These are phyloP conservation scores for Phytophthora fragariaefolia DNA, from an alignment of 352 stramenopile genomes.

Conservation along the genomic window DNA sequence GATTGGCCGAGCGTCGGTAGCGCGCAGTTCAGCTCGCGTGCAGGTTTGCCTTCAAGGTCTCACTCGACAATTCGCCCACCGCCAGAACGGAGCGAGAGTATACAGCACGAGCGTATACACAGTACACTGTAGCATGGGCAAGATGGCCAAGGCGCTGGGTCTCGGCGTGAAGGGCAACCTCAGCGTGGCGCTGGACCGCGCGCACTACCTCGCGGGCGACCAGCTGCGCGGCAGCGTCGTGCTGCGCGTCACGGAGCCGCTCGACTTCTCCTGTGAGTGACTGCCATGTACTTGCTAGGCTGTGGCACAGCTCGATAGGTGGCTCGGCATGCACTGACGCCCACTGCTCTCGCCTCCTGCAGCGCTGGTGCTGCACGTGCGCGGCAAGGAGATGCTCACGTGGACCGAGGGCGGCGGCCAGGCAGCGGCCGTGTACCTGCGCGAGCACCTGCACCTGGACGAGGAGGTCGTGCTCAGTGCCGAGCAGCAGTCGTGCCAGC, in stretches of 20 bases:
- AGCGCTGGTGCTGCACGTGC: constrained; percentile 37
- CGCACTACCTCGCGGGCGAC: constrained; percentile 38
- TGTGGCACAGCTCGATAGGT: too few species aligned
- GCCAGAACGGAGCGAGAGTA: too few species aligned
- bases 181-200: constrained; percentile 29
- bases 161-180: constrained; percentile 41
- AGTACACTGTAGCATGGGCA: constrained; percentile 31
- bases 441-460: constrained; percentile 36
- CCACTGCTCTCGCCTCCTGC: too few species aligned
- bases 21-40: not conserved
- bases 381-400: constrained; percentile 40
- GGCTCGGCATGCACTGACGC: too few species aligned
- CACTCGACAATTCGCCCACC: constrained; percentile 37
- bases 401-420: constrained; percentile 47
- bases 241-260: constrained; percentile 35
- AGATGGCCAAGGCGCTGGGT: constrained; percentile 38
- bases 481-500: constrained; percentile 55
- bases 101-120: too few species aligned
- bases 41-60: constrained; percentile 6
- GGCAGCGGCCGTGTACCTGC: constrained; percentile 32
- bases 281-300: too few species aligned
- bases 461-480: constrained; percentile 49
- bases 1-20: constrained; percentile 14
- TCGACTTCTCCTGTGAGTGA: constrained; percentile 40
- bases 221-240: constrained; percentile 35